A percentile compares a stretch with the other conserved stretches of the same genome.
Conservation (phyloP, 441 rosid genomes). For the Kokia cookei region DNA sequence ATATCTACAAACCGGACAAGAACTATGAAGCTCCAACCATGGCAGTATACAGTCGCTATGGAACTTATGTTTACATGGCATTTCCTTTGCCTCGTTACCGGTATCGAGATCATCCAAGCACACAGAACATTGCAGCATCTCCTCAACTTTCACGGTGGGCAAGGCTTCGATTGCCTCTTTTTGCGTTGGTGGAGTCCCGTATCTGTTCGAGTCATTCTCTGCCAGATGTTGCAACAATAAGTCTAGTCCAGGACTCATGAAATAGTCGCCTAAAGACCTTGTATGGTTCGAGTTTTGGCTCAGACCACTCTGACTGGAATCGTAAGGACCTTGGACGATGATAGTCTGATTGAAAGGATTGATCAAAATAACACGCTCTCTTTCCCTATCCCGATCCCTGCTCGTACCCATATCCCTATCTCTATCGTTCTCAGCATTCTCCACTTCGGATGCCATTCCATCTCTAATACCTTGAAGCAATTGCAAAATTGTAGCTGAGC, state of each 20-base stretch:
- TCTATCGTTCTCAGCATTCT: constrained; percentile 40
- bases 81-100: constrained; percentile 46
- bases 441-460: constrained; percentile 19
- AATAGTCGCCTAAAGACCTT: constrained; percentile 59
- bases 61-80: constrained; percentile 68
- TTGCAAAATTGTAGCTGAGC: background rate
- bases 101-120: constrained; percentile 61
- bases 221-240: constrained; percentile 52
- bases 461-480: constrained; percentile 1
- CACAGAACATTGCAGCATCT: constrained; percentile 44
- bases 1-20: constrained; percentile 63
- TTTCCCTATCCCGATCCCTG: constrained; percentile 21
- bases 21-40: constrained; percentile 72
- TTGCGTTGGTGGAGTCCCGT: constrained; percentile 56
- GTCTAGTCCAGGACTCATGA: constrained; percentile 61
- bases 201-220: constrained; percentile 39
- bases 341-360: constrained; percentile 66
- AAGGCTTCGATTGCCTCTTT: constrained; percentile 49
- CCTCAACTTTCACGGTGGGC: constrained; percentile 32
- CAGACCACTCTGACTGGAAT: constrained; percentile 20
- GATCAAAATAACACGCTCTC: constrained; percentile 58
- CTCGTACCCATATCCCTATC: constrained; percentile 12
- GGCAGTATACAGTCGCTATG: constrained; percentile 56
- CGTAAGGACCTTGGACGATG: constrained; percentile 51
- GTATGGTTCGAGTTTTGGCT: constrained; percentile 34